A percentile compares a stretch with the other conserved stretches of the same genome.
These are phyloP conservation scores for Extremus antarcticus DNA, from an alignment of 495 filamentous ascomycete species.

Conservation along the genomic window DNA sequence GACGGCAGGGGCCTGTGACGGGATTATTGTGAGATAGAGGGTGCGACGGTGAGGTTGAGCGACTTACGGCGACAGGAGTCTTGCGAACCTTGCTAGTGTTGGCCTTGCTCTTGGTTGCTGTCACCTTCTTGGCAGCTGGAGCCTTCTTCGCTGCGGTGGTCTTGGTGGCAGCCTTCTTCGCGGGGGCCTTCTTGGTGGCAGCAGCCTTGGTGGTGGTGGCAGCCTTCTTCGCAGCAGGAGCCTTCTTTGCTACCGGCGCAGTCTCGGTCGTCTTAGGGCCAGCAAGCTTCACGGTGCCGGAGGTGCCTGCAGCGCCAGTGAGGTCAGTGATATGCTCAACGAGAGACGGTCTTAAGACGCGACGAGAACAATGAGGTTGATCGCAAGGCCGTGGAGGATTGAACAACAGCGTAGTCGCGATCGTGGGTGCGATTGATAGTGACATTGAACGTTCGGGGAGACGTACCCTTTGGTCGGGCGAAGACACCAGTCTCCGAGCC, in stretches of 20 bases:
- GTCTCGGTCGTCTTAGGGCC: constrained; percentile 53
- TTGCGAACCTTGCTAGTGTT: constrained; percentile 34
- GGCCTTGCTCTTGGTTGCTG: constrained; percentile 30
- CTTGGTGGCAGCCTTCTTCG: constrained; percentile 19
- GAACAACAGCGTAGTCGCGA: constrained; percentile 9
- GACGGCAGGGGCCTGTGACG: constrained; percentile 48
- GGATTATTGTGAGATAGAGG: constrained; percentile 1
- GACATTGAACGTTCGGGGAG: constrained; percentile 5
- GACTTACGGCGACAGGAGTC: constrained; percentile 30
- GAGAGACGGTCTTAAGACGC: constrained; percentile 1
- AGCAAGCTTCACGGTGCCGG: constrained; percentile 90
- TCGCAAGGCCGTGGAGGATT: neutral
- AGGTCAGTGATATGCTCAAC: constrained; percentile 31
- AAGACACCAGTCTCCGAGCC: constrained; percentile 88
- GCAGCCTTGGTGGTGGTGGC: constrained; percentile 37
- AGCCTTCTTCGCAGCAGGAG: constrained; percentile 30
- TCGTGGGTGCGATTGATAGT: neutral
- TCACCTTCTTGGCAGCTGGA: constrained; percentile 44
- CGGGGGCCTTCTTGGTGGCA: constrained; percentile 40
- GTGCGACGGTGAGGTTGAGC: neutral
- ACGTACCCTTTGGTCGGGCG: constrained; percentile 88
- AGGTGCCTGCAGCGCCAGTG: constrained; percentile 50
- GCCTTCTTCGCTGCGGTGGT: constrained; percentile 38
- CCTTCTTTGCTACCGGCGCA: constrained; percentile 35
- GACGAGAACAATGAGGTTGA: neutral